Conservation (phyloP, 2,329 filamentous ascomycete species). For the Monilinia vaccinii-corymbosi region DNA sequence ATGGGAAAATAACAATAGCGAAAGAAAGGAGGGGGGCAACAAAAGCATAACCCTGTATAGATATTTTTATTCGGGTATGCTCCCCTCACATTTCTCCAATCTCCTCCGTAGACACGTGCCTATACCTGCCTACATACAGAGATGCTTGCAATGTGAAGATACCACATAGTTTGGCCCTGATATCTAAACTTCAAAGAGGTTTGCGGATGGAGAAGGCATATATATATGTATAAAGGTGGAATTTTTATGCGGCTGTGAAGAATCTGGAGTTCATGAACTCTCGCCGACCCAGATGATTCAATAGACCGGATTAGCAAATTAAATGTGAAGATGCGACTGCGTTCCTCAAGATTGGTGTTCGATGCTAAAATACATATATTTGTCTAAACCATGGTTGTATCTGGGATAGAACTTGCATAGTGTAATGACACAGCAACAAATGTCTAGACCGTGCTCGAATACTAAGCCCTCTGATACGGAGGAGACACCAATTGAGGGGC, state of each 20-base stretch:
- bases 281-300: background rate
- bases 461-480: background rate
- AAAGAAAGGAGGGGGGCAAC: background rate
- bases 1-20: background rate
- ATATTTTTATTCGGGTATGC: background rate
- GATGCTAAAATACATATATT: background rate
- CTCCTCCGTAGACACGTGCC: background rate
- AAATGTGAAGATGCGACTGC: background rate
- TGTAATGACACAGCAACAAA: background rate
- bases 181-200: background rate
- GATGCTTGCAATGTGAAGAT: background rate
- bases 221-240: background rate
- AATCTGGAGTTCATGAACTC: background rate
- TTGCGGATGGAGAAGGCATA: background rate
- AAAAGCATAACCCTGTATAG: background rate
- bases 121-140: background rate
- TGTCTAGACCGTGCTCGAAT: background rate
- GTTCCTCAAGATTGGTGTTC: background rate
- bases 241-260: background rate
- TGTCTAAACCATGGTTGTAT: background rate
- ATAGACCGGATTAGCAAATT: background rate
- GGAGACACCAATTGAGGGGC: background rate
- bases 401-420: background rate
- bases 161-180: background rate
- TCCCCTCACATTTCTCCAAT: background rate